These are phyloP conservation scores for Coccomyxa sp. DNA, from an alignment of 139 green algal genomes.

Conservation along the genomic window DNA sequence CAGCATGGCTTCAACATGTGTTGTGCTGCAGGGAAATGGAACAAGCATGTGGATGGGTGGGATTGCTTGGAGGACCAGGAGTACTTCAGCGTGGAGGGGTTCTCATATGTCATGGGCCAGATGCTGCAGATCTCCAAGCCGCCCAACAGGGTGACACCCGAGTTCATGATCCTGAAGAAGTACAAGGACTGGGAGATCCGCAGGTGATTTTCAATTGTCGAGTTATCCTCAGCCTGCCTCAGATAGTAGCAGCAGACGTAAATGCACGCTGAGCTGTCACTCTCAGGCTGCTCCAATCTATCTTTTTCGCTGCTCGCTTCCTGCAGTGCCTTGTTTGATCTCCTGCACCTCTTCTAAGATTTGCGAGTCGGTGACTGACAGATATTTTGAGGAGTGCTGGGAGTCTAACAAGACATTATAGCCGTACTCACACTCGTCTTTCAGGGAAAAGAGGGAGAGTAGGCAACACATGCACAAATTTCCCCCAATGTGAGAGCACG, in stretches of 20 bases:
- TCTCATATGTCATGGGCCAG: constrained; percentile 18
- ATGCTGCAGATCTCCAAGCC: constrained; percentile 20
- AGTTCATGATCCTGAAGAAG: constrained; percentile 26
- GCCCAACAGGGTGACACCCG: constrained; percentile 15
- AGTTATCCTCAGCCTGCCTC: neutral
- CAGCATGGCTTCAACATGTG: no score
- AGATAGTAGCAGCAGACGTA: neutral
- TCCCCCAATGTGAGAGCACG: no score
- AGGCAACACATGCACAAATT: no score
- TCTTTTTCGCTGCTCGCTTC: no score
- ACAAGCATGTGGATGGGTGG: constrained; percentile 27
- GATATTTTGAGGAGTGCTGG: no score
- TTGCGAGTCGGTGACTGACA: no score
- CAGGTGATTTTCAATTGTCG: neutral
- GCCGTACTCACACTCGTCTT: no score
- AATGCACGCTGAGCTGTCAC: neutral
- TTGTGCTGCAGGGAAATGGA: constrained; percentile 21
- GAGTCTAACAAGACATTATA: no score
- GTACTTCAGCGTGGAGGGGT: constrained; percentile 22
- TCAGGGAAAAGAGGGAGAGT: no score
- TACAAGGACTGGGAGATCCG: constrained; percentile 29
- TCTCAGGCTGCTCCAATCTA: neutral
- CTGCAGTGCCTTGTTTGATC: no score
- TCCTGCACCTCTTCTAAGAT: no score
- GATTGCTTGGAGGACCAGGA: constrained; percentile 21